phyloP scores from a whole-genome alignment of 768 basidiomycete genomes.

The Nevesoporus exiguus region DNA sequence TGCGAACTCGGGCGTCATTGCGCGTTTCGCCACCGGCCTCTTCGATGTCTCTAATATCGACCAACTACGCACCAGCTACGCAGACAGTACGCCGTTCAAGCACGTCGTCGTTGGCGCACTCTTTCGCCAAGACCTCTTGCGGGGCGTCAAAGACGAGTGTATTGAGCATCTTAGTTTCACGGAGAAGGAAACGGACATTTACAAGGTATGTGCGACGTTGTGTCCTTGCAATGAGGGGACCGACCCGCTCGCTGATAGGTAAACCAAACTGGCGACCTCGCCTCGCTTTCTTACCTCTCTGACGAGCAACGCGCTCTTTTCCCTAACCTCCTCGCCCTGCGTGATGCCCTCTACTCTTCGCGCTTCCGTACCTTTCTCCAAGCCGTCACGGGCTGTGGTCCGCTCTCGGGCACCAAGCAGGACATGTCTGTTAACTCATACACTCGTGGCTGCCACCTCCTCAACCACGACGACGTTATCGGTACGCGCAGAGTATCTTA shows the following conservation, averaged over 20 bases:
- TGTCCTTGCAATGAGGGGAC: background rate
- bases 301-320: constrained; percentile 74
- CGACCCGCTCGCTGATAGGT: constrained; percentile 50
- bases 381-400: constrained; percentile 86
- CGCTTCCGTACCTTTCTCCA: constrained; percentile 81
- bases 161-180: constrained; percentile 74
- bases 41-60: constrained; percentile 57
- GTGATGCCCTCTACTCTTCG: constrained; percentile 87
- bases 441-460: constrained; percentile 85
- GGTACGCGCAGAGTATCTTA: constrained; percentile 91
- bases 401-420: constrained; percentile 86
- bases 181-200: constrained; percentile 97
- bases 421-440: constrained; percentile 96
- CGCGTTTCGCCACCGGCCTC: constrained; percentile 39
- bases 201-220: constrained; percentile 60
- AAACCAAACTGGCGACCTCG: constrained; percentile 95
- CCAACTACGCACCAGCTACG: constrained; percentile 54
- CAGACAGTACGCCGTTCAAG: constrained; percentile 67
- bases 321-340: constrained; percentile 74
- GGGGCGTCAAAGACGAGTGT: constrained; percentile 81
- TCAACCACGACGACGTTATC: constrained; percentile 99
- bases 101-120: constrained; percentile 78
- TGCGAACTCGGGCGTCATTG: constrained; percentile 9
- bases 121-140: constrained; percentile 79
- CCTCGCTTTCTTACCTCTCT: constrained; percentile 85